Conservation (phyloP, 352 stramenopile species). For the Aphanomyces cochlioides region DNA sequence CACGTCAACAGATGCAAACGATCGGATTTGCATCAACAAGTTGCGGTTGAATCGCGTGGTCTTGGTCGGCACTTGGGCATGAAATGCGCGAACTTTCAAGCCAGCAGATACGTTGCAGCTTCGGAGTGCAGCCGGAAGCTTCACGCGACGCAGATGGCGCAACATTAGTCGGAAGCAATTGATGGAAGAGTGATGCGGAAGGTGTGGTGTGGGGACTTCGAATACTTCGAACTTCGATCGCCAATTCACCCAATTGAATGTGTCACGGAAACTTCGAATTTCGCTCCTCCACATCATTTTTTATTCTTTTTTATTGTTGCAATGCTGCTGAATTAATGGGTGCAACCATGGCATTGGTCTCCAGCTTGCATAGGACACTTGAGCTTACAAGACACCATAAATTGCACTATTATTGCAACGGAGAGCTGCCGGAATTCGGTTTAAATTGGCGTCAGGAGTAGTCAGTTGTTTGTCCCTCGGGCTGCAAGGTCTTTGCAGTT, state of each 20-base stretch:
- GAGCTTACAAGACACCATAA: too few relatives aligned
- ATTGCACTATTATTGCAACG: too few relatives aligned
- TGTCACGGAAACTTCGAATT: neutral
- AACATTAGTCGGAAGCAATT: constrained; percentile 9
- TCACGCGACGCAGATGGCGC: constrained; percentile 1
- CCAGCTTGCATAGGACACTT: too few relatives aligned
- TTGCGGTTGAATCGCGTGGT: constrained; percentile 10
- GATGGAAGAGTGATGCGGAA: neutral
- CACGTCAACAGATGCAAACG: constrained; percentile 56
- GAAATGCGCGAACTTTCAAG: neutral
- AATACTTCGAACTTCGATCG: constrained; percentile 16
- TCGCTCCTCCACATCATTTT: neutral
- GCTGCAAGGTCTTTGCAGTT: too few relatives aligned
- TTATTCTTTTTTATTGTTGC: too few relatives aligned
- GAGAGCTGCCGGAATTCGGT: too few relatives aligned
- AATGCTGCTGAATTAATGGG: too few relatives aligned
- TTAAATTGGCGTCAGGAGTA: too few relatives aligned
- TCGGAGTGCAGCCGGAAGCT: neutral
- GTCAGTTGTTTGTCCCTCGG: too few relatives aligned
- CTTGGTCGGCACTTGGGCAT: neutral
- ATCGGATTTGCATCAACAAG: constrained; percentile 33
- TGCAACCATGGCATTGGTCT: too few relatives aligned
- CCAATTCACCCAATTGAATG: neutral
- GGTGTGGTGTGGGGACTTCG: neutral
- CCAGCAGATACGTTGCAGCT: neutral